Evolutionary conservation across 2,329 filamentous ascomycete species (phyloP).

Genomic region (Aspergillus sp.): DNA sequence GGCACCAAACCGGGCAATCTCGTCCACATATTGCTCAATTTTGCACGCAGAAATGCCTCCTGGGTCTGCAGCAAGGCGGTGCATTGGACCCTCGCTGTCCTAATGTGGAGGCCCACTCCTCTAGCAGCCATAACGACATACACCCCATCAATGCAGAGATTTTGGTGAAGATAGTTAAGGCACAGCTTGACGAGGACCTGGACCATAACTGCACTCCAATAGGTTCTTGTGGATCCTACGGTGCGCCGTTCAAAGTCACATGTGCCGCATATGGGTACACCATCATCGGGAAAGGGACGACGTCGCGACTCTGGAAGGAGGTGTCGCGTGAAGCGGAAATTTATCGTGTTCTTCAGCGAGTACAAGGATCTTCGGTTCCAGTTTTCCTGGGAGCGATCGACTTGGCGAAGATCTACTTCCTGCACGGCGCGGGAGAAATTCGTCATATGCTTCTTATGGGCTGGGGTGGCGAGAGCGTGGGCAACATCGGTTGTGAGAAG

Average conservation of each 20-base stretch:
- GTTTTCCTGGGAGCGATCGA: constrained; percentile 30
- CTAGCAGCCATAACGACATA: constrained; percentile 1
- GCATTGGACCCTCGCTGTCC: constrained; percentile 25
- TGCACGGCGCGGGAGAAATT: constrained; percentile 24
- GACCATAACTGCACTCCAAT: constrained; percentile 24
- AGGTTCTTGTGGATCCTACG: constrained; percentile 23
- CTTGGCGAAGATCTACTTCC: constrained; percentile 26
- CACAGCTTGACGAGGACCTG: constrained; percentile 28
- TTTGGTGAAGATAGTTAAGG: constrained; percentile 23
- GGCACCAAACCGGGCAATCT: constrained; percentile 7
- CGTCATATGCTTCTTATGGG: constrained; percentile 33
- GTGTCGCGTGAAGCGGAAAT: constrained; percentile 27
- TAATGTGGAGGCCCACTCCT: constrained; percentile 22
- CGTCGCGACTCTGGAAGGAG: constrained; percentile 22
- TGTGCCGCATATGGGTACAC: constrained; percentile 25
- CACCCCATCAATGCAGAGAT: constrained; percentile 18
- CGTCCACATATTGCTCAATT: constrained; percentile 20
- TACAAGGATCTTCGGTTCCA: constrained; percentile 28
- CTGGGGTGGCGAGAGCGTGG: constrained; percentile 24
- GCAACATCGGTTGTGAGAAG: background rate
- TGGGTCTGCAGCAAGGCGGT: constrained; percentile 23
- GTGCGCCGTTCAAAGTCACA: constrained; percentile 30
- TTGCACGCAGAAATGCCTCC: constrained; percentile 30
- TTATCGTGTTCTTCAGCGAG: constrained; percentile 22
- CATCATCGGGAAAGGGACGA: constrained; percentile 33